Base-by-base conservation (phyloP, 306 rosid species). In the Ammopiptanthus mongolicus region DNA sequence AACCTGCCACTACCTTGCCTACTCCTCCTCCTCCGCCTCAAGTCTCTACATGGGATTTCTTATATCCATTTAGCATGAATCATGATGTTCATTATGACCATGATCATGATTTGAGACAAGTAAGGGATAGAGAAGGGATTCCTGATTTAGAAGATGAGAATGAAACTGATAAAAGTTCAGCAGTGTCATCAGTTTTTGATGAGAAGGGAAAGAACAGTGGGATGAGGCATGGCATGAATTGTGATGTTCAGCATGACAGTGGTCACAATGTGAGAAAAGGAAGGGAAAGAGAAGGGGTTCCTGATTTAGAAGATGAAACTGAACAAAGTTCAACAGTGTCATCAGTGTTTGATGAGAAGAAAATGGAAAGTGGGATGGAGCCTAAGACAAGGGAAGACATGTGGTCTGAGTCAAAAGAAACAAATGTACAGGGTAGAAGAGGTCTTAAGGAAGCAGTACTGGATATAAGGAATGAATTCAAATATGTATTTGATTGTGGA, bases 81-180 rank as follows among this genome's bases (percentile, higher is more conserved):
- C 12, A 77, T 46, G 42, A 70, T 63, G 59, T 6, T 67, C 25
- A 44, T 44, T n/a, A n/a, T n/a, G n/a, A n/a, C n/a, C n/a, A n/a
- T 23, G 81, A 74, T 62, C 21, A 25, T 12, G 58, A 69, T 53
- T 62, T n/a, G 65, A 69, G 71, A 6, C 57, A 46, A 79, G 14
- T 56, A 21, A 69, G 84, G 78, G 71, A 74, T 60, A 55, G 71
- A 46, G 84, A 83, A 64, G 84, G 86, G 5, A 79, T 83, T 74
- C 86, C 86, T 69, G 81, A 79, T 55, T 69, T 83, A 37, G 86
- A 83, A 79, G 81, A 83, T 25, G 81, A 56, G 42, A 28, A 68
- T 57, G 78, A 62, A 62, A 23, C 8, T 18, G 80, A 56, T 60
- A 37, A 60, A 72, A 17, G 48, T 50, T 42, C 58, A 60, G 31